Evolutionary conservation across 768 basidiomycete species (phyloP).

Genomic region (Rubroboletus pulcherrimus): DNA sequence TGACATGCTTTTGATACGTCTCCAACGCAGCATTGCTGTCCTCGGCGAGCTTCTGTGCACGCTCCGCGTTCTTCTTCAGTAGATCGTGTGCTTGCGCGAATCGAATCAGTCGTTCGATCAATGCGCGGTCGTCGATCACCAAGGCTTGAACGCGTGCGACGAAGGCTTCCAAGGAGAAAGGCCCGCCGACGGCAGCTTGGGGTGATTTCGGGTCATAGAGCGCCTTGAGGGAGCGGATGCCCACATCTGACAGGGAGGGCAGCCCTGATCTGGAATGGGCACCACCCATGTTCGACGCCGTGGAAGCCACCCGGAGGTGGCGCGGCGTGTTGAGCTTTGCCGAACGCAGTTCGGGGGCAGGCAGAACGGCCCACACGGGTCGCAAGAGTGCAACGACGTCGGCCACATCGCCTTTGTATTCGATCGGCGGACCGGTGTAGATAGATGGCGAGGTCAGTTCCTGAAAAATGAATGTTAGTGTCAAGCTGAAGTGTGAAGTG

Average conservation of each 20-base stretch:
- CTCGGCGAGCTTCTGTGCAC: constrained; percentile 86
- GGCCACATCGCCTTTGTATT: constrained; percentile 43
- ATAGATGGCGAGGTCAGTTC: constrained; percentile 22
- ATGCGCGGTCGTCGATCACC: constrained; percentile 74
- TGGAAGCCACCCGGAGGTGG: constrained; percentile 46
- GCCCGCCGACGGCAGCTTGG: constrained; percentile 29
- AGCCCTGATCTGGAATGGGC: constrained; percentile 28
- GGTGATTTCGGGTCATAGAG: constrained; percentile 54
- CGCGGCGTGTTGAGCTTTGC: constrained; percentile 51
- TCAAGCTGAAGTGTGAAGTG: background rate
- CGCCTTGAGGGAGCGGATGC: constrained; percentile 80
- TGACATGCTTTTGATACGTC: constrained; percentile 88
- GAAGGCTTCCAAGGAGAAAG: constrained; percentile 74
- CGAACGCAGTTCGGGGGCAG: constrained; percentile 79
- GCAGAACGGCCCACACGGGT: constrained; percentile 77
- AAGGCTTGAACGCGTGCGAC: constrained; percentile 74
- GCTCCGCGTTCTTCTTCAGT: constrained; percentile 87
- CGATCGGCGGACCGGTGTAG: constrained; percentile 26
- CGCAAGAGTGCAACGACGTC: constrained; percentile 60
- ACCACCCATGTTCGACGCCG: constrained; percentile 35
- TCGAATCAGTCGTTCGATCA: constrained; percentile 80
- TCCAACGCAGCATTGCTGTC: constrained; percentile 77
- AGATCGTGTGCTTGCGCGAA: constrained; percentile 89
- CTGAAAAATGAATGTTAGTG: constrained; percentile 16
- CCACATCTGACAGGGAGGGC: constrained; percentile 73